A percentile compares a stretch with the other conserved stretches of the same genome.
Evolutionary conservation across 225 moss, liverwort and hornwort genomes (phyloP).

Genomic region (Pseudisothecium myosuroides): DNA sequence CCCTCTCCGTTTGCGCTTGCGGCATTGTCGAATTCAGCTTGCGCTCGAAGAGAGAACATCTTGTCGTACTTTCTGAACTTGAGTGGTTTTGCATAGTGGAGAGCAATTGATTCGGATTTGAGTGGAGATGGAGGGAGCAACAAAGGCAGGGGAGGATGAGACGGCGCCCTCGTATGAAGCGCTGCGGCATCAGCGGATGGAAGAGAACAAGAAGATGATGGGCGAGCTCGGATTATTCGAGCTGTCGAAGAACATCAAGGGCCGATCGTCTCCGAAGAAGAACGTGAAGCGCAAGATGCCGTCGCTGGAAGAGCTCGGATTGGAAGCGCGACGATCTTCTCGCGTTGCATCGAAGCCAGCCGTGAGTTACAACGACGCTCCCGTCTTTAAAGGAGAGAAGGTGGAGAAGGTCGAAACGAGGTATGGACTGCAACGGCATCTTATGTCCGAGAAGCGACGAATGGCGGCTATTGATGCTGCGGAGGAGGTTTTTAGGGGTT

Average conservation of each 20-base stretch:
- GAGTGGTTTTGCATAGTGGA: background rate
- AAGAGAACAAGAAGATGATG: conserved; percentile 43
- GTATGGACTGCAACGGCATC: conserved; percentile 20
- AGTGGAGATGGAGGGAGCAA: background rate
- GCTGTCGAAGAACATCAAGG: conserved; percentile 6
- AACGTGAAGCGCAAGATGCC: conserved; percentile 17
- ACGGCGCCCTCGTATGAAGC: conserved; percentile 17
- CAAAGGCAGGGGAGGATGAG: background rate
- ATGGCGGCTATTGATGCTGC: conserved; percentile 40
- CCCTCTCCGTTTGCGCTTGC: background rate
- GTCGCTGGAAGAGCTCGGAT: conserved; percentile 8
- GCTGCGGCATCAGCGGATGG: conserved; percentile 29
- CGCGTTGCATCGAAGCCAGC: conserved; percentile 39
- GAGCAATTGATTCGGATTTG: background rate
- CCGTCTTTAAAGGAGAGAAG: background rate
- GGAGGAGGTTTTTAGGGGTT: conserved; percentile 16
- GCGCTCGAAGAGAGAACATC: background rate
- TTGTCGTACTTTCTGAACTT: background rate
- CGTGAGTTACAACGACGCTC: conserved; percentile 20
- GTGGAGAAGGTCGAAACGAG: conserved; percentile 20
- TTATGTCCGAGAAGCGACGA: conserved; percentile 22
- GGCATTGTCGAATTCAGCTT: background rate
- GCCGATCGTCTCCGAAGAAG: background rate
- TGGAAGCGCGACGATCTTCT: conserved; percentile 34
- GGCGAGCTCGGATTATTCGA: conserved; percentile 26